These are phyloP conservation scores for Magnolia changhungtana DNA, from an alignment of 164 flowering plant genomes.

Conservation along the genomic window DNA sequence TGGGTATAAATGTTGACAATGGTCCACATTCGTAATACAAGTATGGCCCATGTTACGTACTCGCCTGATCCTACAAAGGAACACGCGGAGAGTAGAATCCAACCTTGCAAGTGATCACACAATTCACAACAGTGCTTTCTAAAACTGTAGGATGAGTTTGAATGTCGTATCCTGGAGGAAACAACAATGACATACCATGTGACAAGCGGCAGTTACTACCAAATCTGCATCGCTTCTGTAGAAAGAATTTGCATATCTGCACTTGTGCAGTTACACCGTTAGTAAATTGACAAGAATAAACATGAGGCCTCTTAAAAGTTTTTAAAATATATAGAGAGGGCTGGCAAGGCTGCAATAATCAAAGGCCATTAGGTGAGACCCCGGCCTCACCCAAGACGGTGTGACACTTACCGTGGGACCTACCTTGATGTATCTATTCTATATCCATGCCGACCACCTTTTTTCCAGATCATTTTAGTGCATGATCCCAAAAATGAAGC, in stretches of 20 bases:
- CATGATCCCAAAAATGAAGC: too few relatives aligned
- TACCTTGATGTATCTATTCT: too few relatives aligned
- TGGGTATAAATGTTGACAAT: too few relatives aligned
- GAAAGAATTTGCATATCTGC: conserved; percentile 99
- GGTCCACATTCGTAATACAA: neutral
- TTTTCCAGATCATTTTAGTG: too few relatives aligned
- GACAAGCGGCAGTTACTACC: conserved; percentile 91
- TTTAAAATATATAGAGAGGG: neutral
- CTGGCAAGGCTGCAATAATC: neutral
- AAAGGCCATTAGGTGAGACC: too few relatives aligned
- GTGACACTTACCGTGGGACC: too few relatives aligned
- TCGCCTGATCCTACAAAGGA: too few relatives aligned
- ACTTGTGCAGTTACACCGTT: conserved; percentile 51
- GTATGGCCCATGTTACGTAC: neutral
- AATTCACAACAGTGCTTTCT: neutral
- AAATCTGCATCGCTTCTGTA: conserved; percentile 94
- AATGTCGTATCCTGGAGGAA: conserved; percentile 3
- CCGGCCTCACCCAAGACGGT: too few relatives aligned
- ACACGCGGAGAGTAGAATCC: too few relatives aligned
- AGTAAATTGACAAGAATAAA: conserved; percentile 35
- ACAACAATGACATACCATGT: conserved; percentile 77
- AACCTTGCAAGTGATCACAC: too few relatives aligned
- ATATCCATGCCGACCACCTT: too few relatives aligned
- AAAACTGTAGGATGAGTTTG: conserved; percentile 6
- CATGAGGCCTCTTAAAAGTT: conserved; percentile 10